Evolutionary conservation across 306 rosid species (phyloP).

Genomic region (Casuarina equisetifolia): DNA sequence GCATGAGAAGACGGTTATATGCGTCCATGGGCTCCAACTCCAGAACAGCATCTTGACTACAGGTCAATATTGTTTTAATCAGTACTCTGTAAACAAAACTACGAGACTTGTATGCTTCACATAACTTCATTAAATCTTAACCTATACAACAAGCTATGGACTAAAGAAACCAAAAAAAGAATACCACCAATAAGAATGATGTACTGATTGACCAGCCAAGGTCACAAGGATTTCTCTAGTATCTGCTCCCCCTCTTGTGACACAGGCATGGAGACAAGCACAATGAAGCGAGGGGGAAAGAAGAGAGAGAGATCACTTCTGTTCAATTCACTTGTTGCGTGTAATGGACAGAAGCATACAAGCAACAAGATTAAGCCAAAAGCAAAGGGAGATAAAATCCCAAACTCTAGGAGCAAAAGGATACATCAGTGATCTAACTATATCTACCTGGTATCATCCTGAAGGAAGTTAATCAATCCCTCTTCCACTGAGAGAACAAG

Average conservation of each 20-base stretch:
- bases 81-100: slow-evolving; percentile 25
- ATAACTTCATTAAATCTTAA: slow-evolving; percentile 10
- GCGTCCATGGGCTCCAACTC: slow-evolving; percentile 96
- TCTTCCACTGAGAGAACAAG: slow-evolving; percentile 94
- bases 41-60: slow-evolving; percentile 76
- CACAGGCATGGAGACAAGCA: neutral
- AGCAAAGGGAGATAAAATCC: neutral
- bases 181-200: slow-evolving; percentile 13
- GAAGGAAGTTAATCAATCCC: slow-evolving; percentile 72
- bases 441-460: slow-evolving; percentile 66
- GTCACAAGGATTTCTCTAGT: slow-evolving; percentile 9
- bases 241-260: neutral
- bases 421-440: neutral
- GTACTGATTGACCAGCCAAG: slow-evolving; percentile 28
- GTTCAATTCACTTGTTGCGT: neutral
- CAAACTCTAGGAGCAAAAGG: neutral
- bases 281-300: too few species aligned
- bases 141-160: slow-evolving; percentile 7
- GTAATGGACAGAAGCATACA: neutral
- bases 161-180: slow-evolving; percentile 14
- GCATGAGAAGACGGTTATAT: slow-evolving; percentile 93
- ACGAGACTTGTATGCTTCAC: neutral
- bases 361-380: neutral
- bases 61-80: slow-evolving; percentile 2
- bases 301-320: neutral